These are phyloP conservation scores for Protomyces arabidopsidicola DNA, from an alignment of 1,139 yeast species.

Conservation along the genomic window DNA sequence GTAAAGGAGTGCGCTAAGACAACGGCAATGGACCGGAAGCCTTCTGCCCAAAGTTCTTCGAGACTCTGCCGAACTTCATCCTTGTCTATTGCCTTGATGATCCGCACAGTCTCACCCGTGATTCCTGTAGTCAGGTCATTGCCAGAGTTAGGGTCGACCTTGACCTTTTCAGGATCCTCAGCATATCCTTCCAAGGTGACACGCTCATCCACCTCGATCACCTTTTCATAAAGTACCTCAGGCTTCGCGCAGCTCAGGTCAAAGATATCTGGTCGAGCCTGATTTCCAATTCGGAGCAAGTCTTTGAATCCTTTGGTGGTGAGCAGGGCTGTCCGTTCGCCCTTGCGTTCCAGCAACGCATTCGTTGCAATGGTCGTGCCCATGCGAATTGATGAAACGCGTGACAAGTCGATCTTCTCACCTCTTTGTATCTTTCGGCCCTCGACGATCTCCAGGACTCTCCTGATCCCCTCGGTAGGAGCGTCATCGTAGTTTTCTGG, in stretches of 20 bases:
- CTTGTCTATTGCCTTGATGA: conserved; percentile 49
- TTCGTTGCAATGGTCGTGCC: conserved; percentile 82
- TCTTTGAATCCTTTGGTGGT: conserved; percentile 67
- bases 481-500: conserved; percentile 84
- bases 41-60: conserved; percentile 47
- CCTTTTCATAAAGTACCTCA: conserved; percentile 56
- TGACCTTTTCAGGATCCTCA: conserved; percentile 44
- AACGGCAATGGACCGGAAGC: conserved; percentile 62
- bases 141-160: conserved; percentile 35
- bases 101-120: conserved; percentile 60
- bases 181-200: conserved; percentile 64
- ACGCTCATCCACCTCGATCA: conserved; percentile 66
- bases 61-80: conserved; percentile 45
- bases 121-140: conserved; percentile 48
- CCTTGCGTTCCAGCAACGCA: conserved; percentile 65
- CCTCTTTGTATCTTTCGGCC: conserved; percentile 42
- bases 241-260: conserved; percentile 59
- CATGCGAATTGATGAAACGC: conserved; percentile 59
- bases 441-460: conserved; percentile 60
- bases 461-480: conserved; percentile 82
- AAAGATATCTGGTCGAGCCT: conserved; percentile 65
- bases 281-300: conserved; percentile 62
- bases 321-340: conserved; percentile 58
- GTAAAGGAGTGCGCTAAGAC: conserved; percentile 68
- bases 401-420: conserved; percentile 46